Base-by-base conservation (phyloP, 495 filamentous ascomycete genomes). In the Podospora bellae-mahoneyi region DNA sequence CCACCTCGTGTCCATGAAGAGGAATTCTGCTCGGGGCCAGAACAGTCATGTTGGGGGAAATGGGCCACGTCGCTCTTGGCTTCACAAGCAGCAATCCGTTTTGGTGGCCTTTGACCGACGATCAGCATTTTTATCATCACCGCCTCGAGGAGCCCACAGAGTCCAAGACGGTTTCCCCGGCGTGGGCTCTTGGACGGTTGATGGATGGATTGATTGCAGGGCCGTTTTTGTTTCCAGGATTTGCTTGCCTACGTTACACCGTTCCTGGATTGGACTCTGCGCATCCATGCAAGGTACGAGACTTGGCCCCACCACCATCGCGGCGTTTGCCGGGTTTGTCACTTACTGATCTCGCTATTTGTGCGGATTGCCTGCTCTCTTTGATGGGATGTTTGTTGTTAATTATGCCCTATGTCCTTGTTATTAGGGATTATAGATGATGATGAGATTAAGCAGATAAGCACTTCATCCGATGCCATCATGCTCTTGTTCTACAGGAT, bases 261-360 rank as follows among this genome's bases (percentile, higher is more conserved):
- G 61, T 64, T 28, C 55, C 64, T 56, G 60, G 5, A 57, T 59
- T 63, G 27, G 44, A 9, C 16, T 44, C 19, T 61, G 20, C 60
- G n/a, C 53, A 56, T n/a, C 55, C n/a, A 56, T 64, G 60, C 64
- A 48, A 69, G 60, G 64, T 69, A 69, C 64, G 55, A 58, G 39
- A 48, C 39, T 10, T 10, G 39, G 7, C 30, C 30, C 39, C 39
- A 18, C 7, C 39, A 13, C 39, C 39, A 48, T 16, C 39, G 9
- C 39, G 39, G 13, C 39, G 39, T 48, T 48, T 48, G 39, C 39
- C 13, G 18, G 39, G 30, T 32, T 32, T 32, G 30, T 1, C 30
- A 32, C 30, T 48, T 48, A 13, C 5, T 48, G 39, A 48, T 48
- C 15, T 13, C 39, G 39, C 39, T 48, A 6, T 48, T 39, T 39